Evolutionary conservation across 805 yeast genomes (phyloP).

Genomic region (Yamadazyma laniorum): DNA sequence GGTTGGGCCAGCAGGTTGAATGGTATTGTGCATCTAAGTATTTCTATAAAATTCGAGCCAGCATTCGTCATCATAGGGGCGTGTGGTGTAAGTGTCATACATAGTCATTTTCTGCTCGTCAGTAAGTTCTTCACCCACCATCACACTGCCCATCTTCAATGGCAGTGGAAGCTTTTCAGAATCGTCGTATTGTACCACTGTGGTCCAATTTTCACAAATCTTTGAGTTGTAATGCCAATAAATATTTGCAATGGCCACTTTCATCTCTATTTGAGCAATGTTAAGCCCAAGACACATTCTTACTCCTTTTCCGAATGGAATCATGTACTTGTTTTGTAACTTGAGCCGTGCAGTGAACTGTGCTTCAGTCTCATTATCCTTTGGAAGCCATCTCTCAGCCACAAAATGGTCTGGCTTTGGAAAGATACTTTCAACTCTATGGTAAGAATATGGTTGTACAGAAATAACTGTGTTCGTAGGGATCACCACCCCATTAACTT

Average conservation of each 20-base stretch:
- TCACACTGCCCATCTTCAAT: constrained; percentile 17
- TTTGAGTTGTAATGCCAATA: constrained; percentile 47
- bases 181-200: constrained; percentile 18
- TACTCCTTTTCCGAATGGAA: constrained; percentile 72
- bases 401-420: constrained; percentile 49
- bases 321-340: constrained; percentile 50
- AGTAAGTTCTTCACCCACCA: constrained; percentile 20
- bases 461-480: constrained; percentile 59
- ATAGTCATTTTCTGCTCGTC: constrained; percentile 53
- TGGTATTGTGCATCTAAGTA: no score
- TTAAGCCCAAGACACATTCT: constrained; percentile 76
- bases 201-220: constrained; percentile 46
- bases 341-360: constrained; percentile 37
- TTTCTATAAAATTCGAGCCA: constrained; percentile 41
- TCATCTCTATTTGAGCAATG: constrained; percentile 65
- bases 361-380: constrained; percentile 28
- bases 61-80: constrained; percentile 53
- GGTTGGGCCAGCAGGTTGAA: no score
- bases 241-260: constrained; percentile 51
- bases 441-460: constrained; percentile 65
- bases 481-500: constrained; percentile 23
- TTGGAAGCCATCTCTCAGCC: constrained; percentile 64
- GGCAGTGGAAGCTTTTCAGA: constrained; percentile 13
- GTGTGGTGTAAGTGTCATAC: constrained; percentile 55
- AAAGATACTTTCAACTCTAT: constrained; percentile 49